A percentile compares a stretch with the other conserved stretches of the same genome.
These are phyloP conservation scores for Brassica rapa DNA, from an alignment of 345 rosid species.

Conservation along the genomic window DNA sequence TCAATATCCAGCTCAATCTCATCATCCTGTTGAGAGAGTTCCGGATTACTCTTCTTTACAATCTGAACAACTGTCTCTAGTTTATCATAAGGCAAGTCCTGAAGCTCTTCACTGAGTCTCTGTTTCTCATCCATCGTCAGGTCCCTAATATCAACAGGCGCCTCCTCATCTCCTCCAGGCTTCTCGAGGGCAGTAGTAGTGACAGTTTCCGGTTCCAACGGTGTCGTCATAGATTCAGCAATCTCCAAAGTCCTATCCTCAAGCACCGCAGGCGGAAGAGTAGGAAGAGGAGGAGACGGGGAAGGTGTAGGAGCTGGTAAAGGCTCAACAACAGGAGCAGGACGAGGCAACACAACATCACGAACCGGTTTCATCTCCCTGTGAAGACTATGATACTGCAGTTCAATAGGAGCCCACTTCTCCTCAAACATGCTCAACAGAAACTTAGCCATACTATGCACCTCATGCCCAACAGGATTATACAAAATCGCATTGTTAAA, in stretches of 20 bases:
- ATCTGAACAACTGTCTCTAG: conserved; percentile 76
- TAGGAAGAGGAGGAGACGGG: conserved; percentile 24
- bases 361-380: conserved; percentile 29
- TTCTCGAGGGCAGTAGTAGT: conserved; percentile 26
- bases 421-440: conserved; percentile 64
- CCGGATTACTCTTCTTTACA: conserved; percentile 76
- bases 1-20: conserved; percentile 95
- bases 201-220: conserved; percentile 42
- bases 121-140: conserved; percentile 87
- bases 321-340: conserved; percentile 30
- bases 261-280: conserved; percentile 4
- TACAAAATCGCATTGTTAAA: conserved; percentile 80
- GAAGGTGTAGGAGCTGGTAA: conserved; percentile 38
- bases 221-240: conserved; percentile 47
- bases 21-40: conserved; percentile 76
- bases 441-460: conserved; percentile 63
- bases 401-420: conserved; percentile 57
- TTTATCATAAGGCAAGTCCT: conserved; percentile 75
- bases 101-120: conserved; percentile 67
- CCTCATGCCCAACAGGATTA: conserved; percentile 82
- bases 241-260: conserved; percentile 43
- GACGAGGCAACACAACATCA: conserved; percentile 30
- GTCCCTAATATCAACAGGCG: conserved; percentile 47
- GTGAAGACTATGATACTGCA: conserved; percentile 40
- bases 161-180: conserved; percentile 54